Evolutionary conservation across 768 basidiomycete species (phyloP).

Genomic region (Phaeolepiota aurea): DNA sequence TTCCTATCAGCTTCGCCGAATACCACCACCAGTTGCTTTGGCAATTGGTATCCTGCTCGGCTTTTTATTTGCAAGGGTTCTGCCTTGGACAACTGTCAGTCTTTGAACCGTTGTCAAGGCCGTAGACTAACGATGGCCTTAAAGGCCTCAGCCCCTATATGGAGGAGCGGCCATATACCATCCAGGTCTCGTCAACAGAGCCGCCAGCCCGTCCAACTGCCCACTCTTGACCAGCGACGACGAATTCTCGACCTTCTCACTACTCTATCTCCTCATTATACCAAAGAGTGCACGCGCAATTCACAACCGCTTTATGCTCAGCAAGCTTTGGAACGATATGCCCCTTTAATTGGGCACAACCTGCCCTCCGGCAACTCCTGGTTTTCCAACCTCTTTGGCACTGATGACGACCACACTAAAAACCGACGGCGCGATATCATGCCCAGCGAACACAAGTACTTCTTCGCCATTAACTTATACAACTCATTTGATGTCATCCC

Average conservation of each 20-base stretch:
- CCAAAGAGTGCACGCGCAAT: slow-evolving; percentile 81
- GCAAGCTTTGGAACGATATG: slow-evolving; percentile 83
- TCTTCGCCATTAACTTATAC: slow-evolving; percentile 98
- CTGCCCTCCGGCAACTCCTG: slow-evolving; percentile 51
- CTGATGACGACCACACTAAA: slow-evolving; percentile 31
- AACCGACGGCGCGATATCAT: slow-evolving; percentile 27
- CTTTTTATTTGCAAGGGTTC: slow-evolving; percentile 41
- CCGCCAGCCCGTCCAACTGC: slow-evolving; percentile 60
- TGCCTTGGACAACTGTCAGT: slow-evolving; percentile 37
- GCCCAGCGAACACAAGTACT: slow-evolving; percentile 86
- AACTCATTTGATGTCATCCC: slow-evolving; percentile 99
- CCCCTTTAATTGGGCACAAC: slow-evolving; percentile 73
- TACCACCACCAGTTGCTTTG: slow-evolving; percentile 49
- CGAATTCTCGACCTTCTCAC: slow-evolving; percentile 84
- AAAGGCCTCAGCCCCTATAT: slow-evolving; percentile 32
- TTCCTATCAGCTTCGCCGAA: slow-evolving; percentile 26
- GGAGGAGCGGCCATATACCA: slow-evolving; percentile 47
- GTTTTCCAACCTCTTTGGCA: slow-evolving; percentile 44
- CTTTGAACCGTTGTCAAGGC: too few relatives aligned
- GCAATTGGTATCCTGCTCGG: slow-evolving; percentile 57
- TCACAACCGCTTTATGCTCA: slow-evolving; percentile 79
- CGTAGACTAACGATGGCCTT: too few relatives aligned
- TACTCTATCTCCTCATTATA: slow-evolving; percentile 85
- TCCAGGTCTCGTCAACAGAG: slow-evolving; percentile 42
- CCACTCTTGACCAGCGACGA: slow-evolving; percentile 75